A percentile compares a stretch with the other conserved stretches of the same genome.
phyloP scores from a whole-genome alignment of 495 filamentous ascomycete species.

The Barbatosphaeria neglecta region DNA sequence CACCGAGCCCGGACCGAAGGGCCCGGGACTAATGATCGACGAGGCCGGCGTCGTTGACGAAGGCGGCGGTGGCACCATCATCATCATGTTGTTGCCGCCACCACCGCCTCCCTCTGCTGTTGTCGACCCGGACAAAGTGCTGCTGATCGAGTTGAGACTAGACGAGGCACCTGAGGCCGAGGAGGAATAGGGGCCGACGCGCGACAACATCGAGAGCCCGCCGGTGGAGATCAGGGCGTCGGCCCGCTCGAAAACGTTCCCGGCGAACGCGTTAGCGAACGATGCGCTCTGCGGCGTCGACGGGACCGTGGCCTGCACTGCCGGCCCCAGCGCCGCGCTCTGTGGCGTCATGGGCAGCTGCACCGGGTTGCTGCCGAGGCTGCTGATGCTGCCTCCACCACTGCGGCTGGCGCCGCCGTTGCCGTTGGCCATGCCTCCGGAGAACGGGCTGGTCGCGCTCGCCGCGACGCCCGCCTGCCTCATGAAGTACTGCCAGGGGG shows the following conservation, averaged over 20 bases:
- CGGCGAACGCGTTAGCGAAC: conserved; percentile 53
- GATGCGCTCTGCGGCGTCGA: conserved; percentile 59
- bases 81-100: no score
- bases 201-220: conserved; percentile 28
- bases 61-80: no score
- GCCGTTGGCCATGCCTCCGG: not conserved
- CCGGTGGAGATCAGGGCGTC: conserved; percentile 56
- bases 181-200: conserved; percentile 33
- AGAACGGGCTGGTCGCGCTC: conserved; percentile 2
- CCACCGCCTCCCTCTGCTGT: conserved; percentile 6
- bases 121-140: conserved; percentile 22
- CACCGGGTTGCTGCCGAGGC: conserved; percentile 15
- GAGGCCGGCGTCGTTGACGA: conserved; percentile 17
- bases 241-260: conserved; percentile 64
- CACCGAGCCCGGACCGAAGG: conserved; percentile 5
- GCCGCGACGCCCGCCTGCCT: conserved; percentile 7
- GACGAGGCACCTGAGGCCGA: conserved; percentile 22
- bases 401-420: no score
- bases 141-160: conserved; percentile 25
- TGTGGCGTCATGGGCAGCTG: conserved; percentile 53
- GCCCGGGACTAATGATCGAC: conserved; percentile 28
- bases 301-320: conserved; percentile 80
- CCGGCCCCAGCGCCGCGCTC: conserved; percentile 76
- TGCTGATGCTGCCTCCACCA: no score
- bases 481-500: conserved; percentile 57